Evolutionary conservation across 176 grass and related monocot genomes (phyloP).

Genomic region (Musa schizocarpa): DNA sequence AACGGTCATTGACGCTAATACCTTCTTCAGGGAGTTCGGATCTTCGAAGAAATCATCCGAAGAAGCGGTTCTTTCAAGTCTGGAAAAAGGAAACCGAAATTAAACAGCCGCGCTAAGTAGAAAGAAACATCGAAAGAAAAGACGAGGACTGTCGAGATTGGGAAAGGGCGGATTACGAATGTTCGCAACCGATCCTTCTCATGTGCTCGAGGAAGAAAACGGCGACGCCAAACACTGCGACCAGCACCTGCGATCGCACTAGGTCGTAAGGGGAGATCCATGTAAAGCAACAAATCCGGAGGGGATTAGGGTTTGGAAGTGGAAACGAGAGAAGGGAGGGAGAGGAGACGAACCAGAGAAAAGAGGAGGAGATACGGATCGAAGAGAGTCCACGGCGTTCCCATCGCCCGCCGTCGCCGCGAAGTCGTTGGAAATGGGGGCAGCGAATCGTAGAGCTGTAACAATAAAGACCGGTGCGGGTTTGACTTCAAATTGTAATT

Average conservation of each 20-base stretch:
- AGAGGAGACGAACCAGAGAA: slow-evolving; percentile 35
- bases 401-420: slow-evolving; percentile 5
- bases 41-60: slow-evolving; percentile 79
- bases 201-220: slow-evolving; percentile 82
- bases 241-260: slow-evolving; percentile 31
- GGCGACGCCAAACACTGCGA: slow-evolving; percentile 33
- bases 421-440: not conserved
- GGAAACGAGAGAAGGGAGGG: too few species aligned
- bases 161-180: slow-evolving; percentile 41
- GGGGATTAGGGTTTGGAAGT: slow-evolving; percentile 6
- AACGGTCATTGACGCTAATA: not conserved
- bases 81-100: slow-evolving; percentile 28
- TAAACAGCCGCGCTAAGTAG: not conserved
- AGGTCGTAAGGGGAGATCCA: not conserved
- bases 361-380: slow-evolving; percentile 25
- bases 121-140: slow-evolving; percentile 11
- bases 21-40: slow-evolving; percentile 88
- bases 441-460: not conserved
- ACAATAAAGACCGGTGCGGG: too few species aligned
- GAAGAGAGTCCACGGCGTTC: slow-evolving; percentile 22
- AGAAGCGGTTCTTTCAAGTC: slow-evolving; percentile 49
- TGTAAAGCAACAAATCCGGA: not conserved
- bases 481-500: too few species aligned
- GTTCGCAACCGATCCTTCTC: slow-evolving; percentile 71
- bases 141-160: not conserved